Percentiles rank a stretch among this genome's conserved stretches.
These are phyloP conservation scores for Aspergillus caelatus DNA, from an alignment of 2,329 filamentous ascomycete genomes.

Conservation along the genomic window DNA sequence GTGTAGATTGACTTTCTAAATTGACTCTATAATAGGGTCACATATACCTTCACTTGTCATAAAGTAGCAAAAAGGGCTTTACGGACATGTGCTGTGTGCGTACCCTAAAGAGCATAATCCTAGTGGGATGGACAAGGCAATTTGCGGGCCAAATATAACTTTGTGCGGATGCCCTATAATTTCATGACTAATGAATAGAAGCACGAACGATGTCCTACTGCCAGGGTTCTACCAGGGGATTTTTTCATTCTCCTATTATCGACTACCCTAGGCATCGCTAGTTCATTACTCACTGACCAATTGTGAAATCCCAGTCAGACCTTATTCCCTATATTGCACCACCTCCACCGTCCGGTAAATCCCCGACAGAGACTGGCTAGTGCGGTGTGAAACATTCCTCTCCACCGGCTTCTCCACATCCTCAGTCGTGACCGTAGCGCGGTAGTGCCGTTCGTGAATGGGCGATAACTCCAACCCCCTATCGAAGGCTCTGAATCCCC, in stretches of 20 bases:
- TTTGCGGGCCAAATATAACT: no score
- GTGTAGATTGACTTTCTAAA: neutral
- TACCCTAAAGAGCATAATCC: neutral
- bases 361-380: neutral
- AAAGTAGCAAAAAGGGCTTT: no score
- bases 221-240: neutral
- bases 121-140: no score
- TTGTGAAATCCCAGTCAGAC: accelerated
- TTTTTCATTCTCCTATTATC: neutral
- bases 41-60: neutral
- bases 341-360: neutral
- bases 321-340: neutral
- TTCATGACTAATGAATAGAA: neutral
- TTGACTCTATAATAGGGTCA: neutral
- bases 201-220: neutral
- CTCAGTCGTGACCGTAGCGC: neutral
- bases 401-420: neutral
- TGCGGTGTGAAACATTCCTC: neutral
- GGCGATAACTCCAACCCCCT: neutral
- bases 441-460: neutral
- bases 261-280: neutral
- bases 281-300: neutral
- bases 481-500: neutral
- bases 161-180: no score
- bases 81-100: no score